Evolutionary conservation across 441 rosid species (phyloP), one percentile per base, ranked within the genome.

Genomic region (Syzygium syzygioides): DNA sequence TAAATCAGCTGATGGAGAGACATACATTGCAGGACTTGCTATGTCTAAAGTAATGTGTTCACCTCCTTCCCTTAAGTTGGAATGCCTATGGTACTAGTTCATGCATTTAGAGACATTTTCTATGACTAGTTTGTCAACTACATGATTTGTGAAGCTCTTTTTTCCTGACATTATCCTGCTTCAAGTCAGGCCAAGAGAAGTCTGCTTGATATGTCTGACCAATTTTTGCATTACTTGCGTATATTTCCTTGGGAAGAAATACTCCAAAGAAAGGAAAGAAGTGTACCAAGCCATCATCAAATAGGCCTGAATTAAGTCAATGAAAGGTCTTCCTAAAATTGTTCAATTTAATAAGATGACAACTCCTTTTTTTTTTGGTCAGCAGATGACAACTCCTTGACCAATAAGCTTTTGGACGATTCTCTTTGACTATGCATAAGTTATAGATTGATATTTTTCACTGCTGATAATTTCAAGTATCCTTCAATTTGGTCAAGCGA

Each of bases 21-120:
- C 92, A 87, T 93, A 91, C 90, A 95, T 98, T 92, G 94, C 93
- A 5, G 99, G 99, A 90, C 95, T 98, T 55, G 98, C 99, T 88
- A 91, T 96, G 87, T 98, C 99, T 55, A 97, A 91, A 93, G 99
- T 98, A 91, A 94, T 90, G 87, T 85, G n/a, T 88, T 91, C 88
- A 45, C 62, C 80, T 30, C 50, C 76, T 50, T 14, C 79, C n/a
- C 41, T 66, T 15, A 64, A 53, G 28, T n/a, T 34, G 45, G 56
- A 55, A n/a, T 53, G 86, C 60, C 26, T 85, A 55, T n/a, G 56
- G n/a, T 53, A 25, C 60, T 53, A n/a, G 41, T 30, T 53, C 37
- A n/a, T 85, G 86, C 28, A 55, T n/a, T 53, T 55, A 55, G 25
- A 85, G 60, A 53, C 45, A 52, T 52, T 53, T 85, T 85, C 83